phyloP scores from a whole-genome alignment of 2,329 filamentous ascomycete genomes.

The Pestalotiopsis sp. region DNA sequence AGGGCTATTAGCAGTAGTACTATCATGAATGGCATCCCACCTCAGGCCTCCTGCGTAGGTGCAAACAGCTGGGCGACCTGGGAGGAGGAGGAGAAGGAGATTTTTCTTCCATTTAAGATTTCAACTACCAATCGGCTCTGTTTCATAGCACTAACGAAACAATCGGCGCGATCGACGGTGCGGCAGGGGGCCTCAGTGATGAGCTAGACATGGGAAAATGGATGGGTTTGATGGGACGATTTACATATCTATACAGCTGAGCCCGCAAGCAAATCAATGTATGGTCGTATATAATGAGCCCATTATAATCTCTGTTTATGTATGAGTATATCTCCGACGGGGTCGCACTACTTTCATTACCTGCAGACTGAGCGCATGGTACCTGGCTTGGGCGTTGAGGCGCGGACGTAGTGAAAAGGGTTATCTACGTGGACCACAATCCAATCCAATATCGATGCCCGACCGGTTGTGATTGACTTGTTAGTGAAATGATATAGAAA shows the following conservation, averaged over 20 bases:
- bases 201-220: constrained; percentile 6
- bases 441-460: neutral
- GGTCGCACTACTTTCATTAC: neutral
- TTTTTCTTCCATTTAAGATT: neutral
- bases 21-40: neutral
- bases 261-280: neutral
- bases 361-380: neutral
- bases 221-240: constrained; percentile 2
- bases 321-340: neutral
- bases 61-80: too few species aligned
- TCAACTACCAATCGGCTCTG: constrained; percentile 3
- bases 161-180: constrained; percentile 8
- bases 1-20: too few species aligned
- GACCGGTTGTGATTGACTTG: neutral
- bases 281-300: neutral
- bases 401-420: neutral
- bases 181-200: neutral
- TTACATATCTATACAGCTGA: neutral
- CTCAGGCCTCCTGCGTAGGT: too few species aligned
- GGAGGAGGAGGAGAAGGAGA: too few species aligned
- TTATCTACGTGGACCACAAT: neutral
- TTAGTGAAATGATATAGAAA: neutral
- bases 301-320: neutral
- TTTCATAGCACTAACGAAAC: neutral
- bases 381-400: neutral